Evolutionary conservation across 805 yeast genomes (phyloP).

Genomic region (Nakazawaea sp.): DNA sequence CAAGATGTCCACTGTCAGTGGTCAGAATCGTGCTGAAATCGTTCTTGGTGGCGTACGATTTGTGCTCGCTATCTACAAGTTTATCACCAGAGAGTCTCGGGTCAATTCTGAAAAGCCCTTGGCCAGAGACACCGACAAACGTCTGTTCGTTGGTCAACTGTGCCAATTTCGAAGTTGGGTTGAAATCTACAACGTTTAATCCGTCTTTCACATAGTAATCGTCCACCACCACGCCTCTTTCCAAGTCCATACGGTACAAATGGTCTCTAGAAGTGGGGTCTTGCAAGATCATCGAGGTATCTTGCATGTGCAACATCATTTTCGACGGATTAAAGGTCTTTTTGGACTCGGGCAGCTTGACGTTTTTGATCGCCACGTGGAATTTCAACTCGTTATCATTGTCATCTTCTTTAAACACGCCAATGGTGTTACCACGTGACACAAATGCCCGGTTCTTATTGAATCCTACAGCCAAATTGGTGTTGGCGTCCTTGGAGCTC

Average conservation of each 20-base stretch:
- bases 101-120: slow-evolving; percentile 69
- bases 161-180: slow-evolving; percentile 67
- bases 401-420: slow-evolving; percentile 63
- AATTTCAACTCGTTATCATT: slow-evolving; percentile 47
- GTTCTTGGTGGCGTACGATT: slow-evolving; percentile 47
- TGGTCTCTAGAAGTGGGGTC: slow-evolving; percentile 35
- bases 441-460: slow-evolving; percentile 71
- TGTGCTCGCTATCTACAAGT: slow-evolving; percentile 49
- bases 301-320: slow-evolving; percentile 74
- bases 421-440: slow-evolving; percentile 70
- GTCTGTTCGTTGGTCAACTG: slow-evolving; percentile 72
- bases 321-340: slow-evolving; percentile 19
- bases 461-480: slow-evolving; percentile 63
- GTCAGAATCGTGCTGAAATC: slow-evolving; percentile 59
- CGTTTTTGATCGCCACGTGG: slow-evolving; percentile 58
- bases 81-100: slow-evolving; percentile 62
- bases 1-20: slow-evolving; percentile 67
- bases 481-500: slow-evolving; percentile 38
- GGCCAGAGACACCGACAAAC: slow-evolving; percentile 59
- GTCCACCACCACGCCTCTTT: slow-evolving; percentile 76
- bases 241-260: slow-evolving; percentile 71
- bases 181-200: slow-evolving; percentile 47
- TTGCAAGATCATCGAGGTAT: slow-evolving; percentile 60
- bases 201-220: slow-evolving; percentile 62
- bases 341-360: slow-evolving; percentile 45